These are phyloP conservation scores for Vanrija humicola DNA, from an alignment of 1,284 basidiomycete genomes.

Conservation along the genomic window DNA sequence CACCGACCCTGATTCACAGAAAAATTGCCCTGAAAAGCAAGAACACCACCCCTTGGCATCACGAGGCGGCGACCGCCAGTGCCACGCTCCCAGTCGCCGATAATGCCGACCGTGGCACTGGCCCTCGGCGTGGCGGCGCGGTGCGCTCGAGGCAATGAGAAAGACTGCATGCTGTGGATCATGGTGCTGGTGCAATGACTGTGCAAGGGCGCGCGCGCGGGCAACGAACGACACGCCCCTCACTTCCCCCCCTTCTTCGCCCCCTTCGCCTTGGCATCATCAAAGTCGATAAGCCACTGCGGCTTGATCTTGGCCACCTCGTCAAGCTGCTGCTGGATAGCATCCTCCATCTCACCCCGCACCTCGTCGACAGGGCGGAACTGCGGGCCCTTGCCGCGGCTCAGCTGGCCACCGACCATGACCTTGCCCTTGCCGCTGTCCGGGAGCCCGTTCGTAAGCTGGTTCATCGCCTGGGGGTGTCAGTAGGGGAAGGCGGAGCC, in stretches of 20 bases:
- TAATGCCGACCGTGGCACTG: too few species aligned
- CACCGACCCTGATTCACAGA: too few species aligned
- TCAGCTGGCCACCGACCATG: constrained; percentile 9
- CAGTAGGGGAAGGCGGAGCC: neutral
- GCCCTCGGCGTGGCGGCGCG: too few species aligned
- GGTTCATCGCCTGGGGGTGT: constrained; percentile 20
- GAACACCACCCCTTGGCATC: too few species aligned
- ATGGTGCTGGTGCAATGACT: too few species aligned
- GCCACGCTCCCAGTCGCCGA: too few species aligned
- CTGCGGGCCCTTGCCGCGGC: neutral
- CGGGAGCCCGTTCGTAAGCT: constrained; percentile 9
- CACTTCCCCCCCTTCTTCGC: neutral
- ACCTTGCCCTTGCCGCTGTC: constrained; percentile 17
- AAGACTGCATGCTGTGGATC: too few species aligned
- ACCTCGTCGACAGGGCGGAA: constrained; percentile 22
- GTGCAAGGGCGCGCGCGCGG: too few species aligned
- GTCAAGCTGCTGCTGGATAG: constrained; percentile 20
- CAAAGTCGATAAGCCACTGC: constrained; percentile 31
- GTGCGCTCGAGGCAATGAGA: too few species aligned
- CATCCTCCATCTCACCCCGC: constrained; percentile 22
- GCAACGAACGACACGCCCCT: too few species aligned
- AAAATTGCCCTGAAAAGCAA: too few species aligned
- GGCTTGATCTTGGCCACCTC: constrained; percentile 37
- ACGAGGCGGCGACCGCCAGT: too few species aligned
- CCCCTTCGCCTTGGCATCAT: constrained; percentile 14